Percentiles rank a stretch among this genome's conserved stretches.
These are phyloP conservation scores for Cystobasidium sp. DNA, from an alignment of 1,284 basidiomycete species.

Conservation along the genomic window DNA sequence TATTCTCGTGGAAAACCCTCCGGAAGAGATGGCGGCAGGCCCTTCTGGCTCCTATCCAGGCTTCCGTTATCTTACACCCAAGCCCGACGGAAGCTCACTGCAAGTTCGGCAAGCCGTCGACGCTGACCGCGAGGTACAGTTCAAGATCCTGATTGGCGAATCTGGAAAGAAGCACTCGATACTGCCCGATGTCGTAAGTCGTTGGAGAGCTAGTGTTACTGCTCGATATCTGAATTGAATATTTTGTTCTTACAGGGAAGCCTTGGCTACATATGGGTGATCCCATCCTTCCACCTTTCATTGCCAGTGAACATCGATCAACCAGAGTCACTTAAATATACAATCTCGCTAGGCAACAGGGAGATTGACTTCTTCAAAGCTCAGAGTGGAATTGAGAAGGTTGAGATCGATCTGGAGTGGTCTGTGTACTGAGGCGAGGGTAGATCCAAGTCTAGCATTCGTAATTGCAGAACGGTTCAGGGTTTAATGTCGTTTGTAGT, in stretches of 20 bases:
- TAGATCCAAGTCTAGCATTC: not conserved
- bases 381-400: slow-evolving; percentile 52
- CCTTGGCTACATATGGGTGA: slow-evolving; percentile 56
- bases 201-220: not conserved
- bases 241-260: slow-evolving; percentile 43
- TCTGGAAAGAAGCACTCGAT: slow-evolving; percentile 54
- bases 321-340: slow-evolving; percentile 49
- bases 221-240: not conserved
- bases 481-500: not conserved
- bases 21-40: not conserved
- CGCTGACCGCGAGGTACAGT: slow-evolving; percentile 54
- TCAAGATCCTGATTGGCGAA: slow-evolving; percentile 55
- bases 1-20: slow-evolving; percentile 1
- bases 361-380: slow-evolving; percentile 57
- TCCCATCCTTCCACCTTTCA: slow-evolving; percentile 55
- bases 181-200: slow-evolving; percentile 53
- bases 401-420: slow-evolving; percentile 56
- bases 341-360: slow-evolving; percentile 48
- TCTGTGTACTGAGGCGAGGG: slow-evolving; percentile 17
- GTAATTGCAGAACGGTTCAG: not conserved
- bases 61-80: slow-evolving; percentile 7
- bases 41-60: slow-evolving; percentile 1
- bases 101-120: slow-evolving; percentile 50
- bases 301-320: not conserved
- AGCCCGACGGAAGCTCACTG: not conserved